Base-by-base conservation (phyloP, 305 asterid genomes). In the Euphrasia arctica region DNA sequence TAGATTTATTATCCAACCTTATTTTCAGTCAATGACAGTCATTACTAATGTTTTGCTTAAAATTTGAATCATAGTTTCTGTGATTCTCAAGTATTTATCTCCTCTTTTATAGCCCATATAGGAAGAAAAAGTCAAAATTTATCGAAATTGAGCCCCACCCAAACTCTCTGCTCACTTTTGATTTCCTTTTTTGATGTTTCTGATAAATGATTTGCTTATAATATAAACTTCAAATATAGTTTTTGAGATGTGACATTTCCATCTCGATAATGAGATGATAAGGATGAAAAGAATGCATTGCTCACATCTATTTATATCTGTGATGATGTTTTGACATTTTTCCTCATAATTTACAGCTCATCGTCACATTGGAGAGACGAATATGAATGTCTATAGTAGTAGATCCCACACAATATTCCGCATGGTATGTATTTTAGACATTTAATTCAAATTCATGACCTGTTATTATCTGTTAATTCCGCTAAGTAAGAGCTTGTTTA, bases 341-440 rank as follows among this genome's bases (percentile, higher is more conserved):
- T 63, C 54, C 27, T 51, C 69, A 29, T 70, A 32, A 62, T 75
- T 73, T 78, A 59, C 84, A 92, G 98, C 91, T 72, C 97, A 87
- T 78, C 97, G 98, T 58, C 98, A 89, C 70, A 84, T 88, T 73
- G 98, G 98, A 60, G 98, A 92, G 83, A 92, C 98, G 31, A 92
- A 89, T 79, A 92, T 92, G 98, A 92, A 92, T 72, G 71, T 85
- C 51, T 83, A 92, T 70, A 92, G 98, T 70, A 92, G 96, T 73
- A 84, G 98, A 75, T 92, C 98, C 0, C 98, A 92, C 77, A 89
- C 97, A 72, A 92, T 92, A 70, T 92, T 92, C 70, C 90, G 97
- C 74, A 92, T 92, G 98, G 98, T 92, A 78, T 69, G 84, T 54
- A 31, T 52, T 41, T 39, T 36, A 11, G 32, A 60, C 67, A 27